phyloP scores from a whole-genome alignment of 106 monocot genomes.

The Phalaenopsis equestris region DNA sequence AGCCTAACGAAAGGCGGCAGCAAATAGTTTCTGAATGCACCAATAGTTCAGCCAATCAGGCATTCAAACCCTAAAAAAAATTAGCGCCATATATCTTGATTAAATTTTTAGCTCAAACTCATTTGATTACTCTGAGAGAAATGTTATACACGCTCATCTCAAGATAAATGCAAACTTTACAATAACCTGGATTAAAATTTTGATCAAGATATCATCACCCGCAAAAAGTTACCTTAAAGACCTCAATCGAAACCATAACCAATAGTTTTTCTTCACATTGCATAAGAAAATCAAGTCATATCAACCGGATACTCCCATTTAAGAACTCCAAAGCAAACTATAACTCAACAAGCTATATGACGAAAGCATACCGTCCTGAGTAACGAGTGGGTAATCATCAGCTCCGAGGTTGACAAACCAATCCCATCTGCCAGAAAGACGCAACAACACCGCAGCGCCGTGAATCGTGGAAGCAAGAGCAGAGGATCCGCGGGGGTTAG shows the following conservation, averaged over 20 bases:
- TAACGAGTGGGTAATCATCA: conserved; percentile 68
- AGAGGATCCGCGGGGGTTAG: conserved; percentile 48
- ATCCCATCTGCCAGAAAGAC: conserved; percentile 38
- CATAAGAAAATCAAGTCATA: not conserved
- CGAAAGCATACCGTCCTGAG: conserved; percentile 67
- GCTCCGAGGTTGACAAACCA: conserved; percentile 72
- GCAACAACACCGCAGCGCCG: conserved; percentile 47
- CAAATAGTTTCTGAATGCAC: not conserved
- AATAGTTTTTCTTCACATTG: not conserved
- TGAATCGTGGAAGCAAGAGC: conserved; percentile 57
- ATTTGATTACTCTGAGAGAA: too few relatives aligned
- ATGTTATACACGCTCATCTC: too few relatives aligned
- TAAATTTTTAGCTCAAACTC: too few relatives aligned
- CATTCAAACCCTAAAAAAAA: too few relatives aligned
- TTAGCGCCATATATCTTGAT: too few relatives aligned
- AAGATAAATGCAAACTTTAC: too few relatives aligned
- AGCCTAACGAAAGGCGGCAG: not conserved
- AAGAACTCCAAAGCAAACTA: not conserved
- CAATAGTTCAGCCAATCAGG: not conserved
- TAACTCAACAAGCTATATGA: not conserved
- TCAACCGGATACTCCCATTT: not conserved
- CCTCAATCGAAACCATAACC: not conserved
- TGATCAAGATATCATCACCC: too few relatives aligned
- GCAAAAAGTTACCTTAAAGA: not conserved
- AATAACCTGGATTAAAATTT: too few relatives aligned